A percentile compares a stretch with the other conserved stretches of the same genome.
Evolutionary conservation across 2,329 filamentous ascomycete genomes (phyloP).

Genomic region (Pseudogymnoascus sp.): DNA sequence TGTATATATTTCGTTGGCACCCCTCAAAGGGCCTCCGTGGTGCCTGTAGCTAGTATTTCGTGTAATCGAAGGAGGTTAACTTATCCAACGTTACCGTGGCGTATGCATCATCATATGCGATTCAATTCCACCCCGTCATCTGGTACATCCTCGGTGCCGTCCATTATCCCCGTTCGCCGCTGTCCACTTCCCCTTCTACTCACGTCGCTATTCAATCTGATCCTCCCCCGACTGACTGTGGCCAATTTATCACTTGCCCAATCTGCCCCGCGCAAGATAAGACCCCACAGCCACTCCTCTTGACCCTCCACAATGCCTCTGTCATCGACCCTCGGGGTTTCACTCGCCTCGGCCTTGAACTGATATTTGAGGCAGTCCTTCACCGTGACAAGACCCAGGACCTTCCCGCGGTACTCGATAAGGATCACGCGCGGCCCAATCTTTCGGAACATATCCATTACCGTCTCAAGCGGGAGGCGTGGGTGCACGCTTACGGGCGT

Average conservation of each 20-base stretch:
- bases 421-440: conserved; percentile 91
- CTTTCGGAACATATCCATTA: conserved; percentile 98
- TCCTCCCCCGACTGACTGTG: conserved; percentile 49
- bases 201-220: conserved; percentile 39
- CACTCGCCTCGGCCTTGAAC: conserved; percentile 87
- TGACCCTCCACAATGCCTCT: conserved; percentile 48
- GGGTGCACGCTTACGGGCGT: conserved; percentile 90
- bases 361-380: conserved; percentile 98
- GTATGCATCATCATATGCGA: conserved; percentile 20
- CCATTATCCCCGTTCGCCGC: conserved; percentile 36
- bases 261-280: conserved; percentile 45
- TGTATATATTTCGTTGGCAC: background rate
- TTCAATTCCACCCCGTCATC: conserved; percentile 43
- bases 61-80: conserved; percentile 1
- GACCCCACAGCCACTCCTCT: conserved; percentile 61
- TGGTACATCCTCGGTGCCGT: conserved; percentile 44
- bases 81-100: background rate
- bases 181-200: conserved; percentile 28
- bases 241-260: conserved; percentile 56
- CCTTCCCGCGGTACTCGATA: conserved; percentile 78
- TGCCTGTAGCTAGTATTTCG: conserved; percentile 6
- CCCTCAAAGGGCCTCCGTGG: background rate
- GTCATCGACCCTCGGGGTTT: conserved; percentile 60
- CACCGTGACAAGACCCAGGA: conserved; percentile 83
- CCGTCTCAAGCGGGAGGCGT: conserved; percentile 84